Evolutionary conservation across 2,329 filamentous ascomycete species (phyloP).

Genomic region (Calonectria hawksworthii): DNA sequence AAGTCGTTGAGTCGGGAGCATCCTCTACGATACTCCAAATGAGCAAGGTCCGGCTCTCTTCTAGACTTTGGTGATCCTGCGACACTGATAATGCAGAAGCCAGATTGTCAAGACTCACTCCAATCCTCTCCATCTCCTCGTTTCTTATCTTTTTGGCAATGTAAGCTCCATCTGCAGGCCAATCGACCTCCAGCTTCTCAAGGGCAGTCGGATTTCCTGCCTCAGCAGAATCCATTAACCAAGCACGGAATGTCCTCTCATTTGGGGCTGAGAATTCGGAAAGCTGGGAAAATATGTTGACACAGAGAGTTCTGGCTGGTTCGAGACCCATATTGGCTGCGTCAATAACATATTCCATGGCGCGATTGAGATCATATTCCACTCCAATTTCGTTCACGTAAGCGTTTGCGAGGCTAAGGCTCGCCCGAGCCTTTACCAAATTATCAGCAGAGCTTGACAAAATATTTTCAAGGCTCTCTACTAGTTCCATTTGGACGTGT

Average conservation of each 20-base stretch:
- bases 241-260: background rate
- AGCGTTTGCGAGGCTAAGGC: background rate
- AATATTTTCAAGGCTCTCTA: background rate
- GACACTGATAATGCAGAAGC: background rate
- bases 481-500: background rate
- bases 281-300: background rate
- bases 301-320: background rate
- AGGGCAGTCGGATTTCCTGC: background rate
- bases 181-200: background rate
- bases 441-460: background rate
- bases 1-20: background rate
- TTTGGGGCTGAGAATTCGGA: background rate
- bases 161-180: background rate
- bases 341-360: background rate
- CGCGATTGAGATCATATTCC: background rate
- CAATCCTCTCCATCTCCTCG: background rate
- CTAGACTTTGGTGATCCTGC: background rate
- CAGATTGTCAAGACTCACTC: background rate
- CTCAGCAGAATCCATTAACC: background rate
- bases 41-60: background rate
- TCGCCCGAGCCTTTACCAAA: background rate
- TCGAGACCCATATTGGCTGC: background rate
- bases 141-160: background rate
- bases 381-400: background rate
- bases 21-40: background rate